phyloP scores from a whole-genome alignment of 805 yeast genomes.

The Isabelozyma rhagii region DNA sequence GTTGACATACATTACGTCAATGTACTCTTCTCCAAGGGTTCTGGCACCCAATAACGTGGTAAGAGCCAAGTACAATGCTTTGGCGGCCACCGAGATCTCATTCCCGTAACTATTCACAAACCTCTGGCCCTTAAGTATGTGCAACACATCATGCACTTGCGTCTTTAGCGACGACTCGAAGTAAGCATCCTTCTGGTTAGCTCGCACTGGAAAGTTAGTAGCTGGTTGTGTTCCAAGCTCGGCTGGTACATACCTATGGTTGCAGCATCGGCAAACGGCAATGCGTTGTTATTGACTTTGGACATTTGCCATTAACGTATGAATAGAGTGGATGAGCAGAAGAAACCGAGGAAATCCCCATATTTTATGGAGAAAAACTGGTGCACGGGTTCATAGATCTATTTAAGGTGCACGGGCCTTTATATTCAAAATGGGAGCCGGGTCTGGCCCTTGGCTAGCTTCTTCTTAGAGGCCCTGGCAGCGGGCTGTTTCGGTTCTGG shows the following conservation, averaged over 20 bases:
- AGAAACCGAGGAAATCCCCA: background rate
- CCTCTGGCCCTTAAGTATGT: conserved; percentile 56
- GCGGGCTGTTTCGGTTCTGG: background rate
- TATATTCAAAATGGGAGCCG: background rate
- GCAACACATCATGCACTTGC: conserved; percentile 56
- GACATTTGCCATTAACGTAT: background rate
- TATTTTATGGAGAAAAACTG: background rate
- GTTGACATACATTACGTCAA: conserved; percentile 68
- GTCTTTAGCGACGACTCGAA: conserved; percentile 54
- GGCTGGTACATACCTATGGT: conserved; percentile 58
- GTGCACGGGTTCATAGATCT: background rate
- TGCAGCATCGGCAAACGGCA: conserved; percentile 82
- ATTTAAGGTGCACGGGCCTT: background rate
- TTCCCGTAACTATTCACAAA: conserved; percentile 61
- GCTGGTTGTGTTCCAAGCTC: background rate
- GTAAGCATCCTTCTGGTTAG: conserved; percentile 86
- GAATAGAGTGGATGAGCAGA: background rate
- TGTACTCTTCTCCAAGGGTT: conserved; percentile 93
- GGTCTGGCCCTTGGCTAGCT: background rate
- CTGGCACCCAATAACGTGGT: conserved; percentile 77
- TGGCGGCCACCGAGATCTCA: conserved; percentile 57
- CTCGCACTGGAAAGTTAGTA: conserved; percentile 55
- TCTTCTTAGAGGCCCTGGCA: background rate
- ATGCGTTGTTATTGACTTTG: conserved; percentile 10
- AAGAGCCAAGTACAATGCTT: conserved; percentile 60